Evolutionary conservation across 257 asterid species (phyloP).

Genomic region (Plectranthus barbatus): DNA sequence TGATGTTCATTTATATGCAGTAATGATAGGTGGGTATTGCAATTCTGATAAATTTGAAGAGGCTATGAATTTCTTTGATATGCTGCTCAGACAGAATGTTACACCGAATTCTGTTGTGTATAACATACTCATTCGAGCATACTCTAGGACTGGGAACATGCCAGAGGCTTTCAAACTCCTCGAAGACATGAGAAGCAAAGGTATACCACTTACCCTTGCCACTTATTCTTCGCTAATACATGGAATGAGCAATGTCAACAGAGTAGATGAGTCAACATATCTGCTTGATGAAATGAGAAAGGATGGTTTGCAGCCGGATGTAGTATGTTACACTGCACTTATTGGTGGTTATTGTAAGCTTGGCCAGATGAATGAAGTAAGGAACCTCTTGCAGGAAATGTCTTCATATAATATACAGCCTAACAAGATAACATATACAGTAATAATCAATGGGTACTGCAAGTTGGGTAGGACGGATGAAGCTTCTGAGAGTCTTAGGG

Average conservation of each 20-base stretch:
- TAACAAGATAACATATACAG: slow-evolving; percentile 71
- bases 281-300: slow-evolving; percentile 52
- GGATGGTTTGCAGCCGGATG: slow-evolving; percentile 61
- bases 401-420: slow-evolving; percentile 40
- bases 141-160: slow-evolving; percentile 42
- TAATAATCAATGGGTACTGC: slow-evolving; percentile 62
- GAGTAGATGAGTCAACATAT: slow-evolving; percentile 39
- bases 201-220: slow-evolving; percentile 36
- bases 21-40: slow-evolving; percentile 67
- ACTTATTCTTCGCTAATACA: slow-evolving; percentile 73
- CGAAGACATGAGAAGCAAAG: slow-evolving; percentile 60
- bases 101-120: slow-evolving; percentile 50
- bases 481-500: slow-evolving; percentile 43
- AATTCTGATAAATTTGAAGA: slow-evolving; percentile 50
- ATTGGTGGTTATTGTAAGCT: slow-evolving; percentile 69
- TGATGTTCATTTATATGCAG: slow-evolving; percentile 43
- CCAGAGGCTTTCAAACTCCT: slow-evolving; percentile 48
- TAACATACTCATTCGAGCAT: slow-evolving; percentile 58
- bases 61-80: slow-evolving; percentile 42
- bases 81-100: slow-evolving; percentile 33
- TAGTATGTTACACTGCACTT: slow-evolving; percentile 76
- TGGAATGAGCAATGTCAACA: slow-evolving; percentile 56
- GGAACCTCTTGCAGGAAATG: slow-evolving; percentile 59
- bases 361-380: slow-evolving; percentile 66
- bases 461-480: slow-evolving; percentile 48